Base-by-base conservation (phyloP, 2,329 filamentous ascomycete genomes). In the Cladosporium sp. region DNA sequence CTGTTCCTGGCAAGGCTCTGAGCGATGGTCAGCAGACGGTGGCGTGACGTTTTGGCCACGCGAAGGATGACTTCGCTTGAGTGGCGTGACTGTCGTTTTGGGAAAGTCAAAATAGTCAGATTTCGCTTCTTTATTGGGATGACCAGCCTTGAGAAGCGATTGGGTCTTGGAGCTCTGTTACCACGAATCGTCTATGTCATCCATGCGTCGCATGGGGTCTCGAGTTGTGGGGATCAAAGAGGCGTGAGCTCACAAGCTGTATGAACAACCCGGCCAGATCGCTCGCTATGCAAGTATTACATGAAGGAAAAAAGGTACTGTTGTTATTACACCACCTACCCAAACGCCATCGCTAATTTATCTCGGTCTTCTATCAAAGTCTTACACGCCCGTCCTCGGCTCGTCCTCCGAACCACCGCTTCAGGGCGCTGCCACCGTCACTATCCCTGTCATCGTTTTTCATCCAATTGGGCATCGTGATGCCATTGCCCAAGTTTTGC, bases 401-500 rank as follows among this genome's bases (percentile, higher is more conserved):
- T 26, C 74, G 65, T 10, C 74, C 73, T n/a, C 75, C 75, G 70
- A 78, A 78, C 75, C 73, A 76, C 51, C 71, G 68, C 47, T 71
- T 71, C 18, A 77, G 65, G 10, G 67, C 71, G 41, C 69, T 70
- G 8, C 65, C 66, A n/a, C 68, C 71, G 6, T 59, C 65, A 10
- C 70, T 69, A 44, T 71, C 69, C 4, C 68, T 60, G 26, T 69
- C 65, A 41, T 86, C 85, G 28, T 85, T 86, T 21, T 87, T 86
- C 87, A 95, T 91, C 92, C 92, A 96, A 73, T 88, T 90, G 5
- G 92, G 92, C 74, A 89, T 87, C 78, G 89, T 92, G 78, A 93
- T 86, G 10, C 85, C 86, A 66, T 86, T 84, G 1, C 87, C 86
- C 32, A 92, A 82, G 30, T 91, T 90, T 71, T 88, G 86, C 69